A percentile compares a stretch with the other conserved stretches of the same genome.
Conservation (phyloP, 192 early-diverging fungal genomes). For the Diversispora eburnea region DNA sequence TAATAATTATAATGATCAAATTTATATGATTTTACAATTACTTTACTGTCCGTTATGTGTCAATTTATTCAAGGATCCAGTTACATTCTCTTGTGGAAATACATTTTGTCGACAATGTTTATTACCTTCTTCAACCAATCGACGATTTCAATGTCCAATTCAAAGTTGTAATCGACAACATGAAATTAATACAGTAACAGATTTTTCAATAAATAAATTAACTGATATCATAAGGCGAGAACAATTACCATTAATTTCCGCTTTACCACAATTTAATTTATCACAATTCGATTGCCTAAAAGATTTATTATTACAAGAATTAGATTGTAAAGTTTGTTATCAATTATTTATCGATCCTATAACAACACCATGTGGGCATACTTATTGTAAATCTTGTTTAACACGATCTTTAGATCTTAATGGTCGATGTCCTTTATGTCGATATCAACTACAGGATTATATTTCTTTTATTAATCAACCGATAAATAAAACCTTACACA, state of each 20-base stretch:
- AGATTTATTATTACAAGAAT: slow-evolving; percentile 33
- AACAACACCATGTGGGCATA: slow-evolving; percentile 65
- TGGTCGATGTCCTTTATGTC: slow-evolving; percentile 45
- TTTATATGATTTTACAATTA: not conserved
- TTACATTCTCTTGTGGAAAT: slow-evolving; percentile 24
- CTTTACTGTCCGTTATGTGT: slow-evolving; percentile 8
- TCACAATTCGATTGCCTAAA: too few species aligned
- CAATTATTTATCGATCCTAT: slow-evolving; percentile 52
- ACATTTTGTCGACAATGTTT: slow-evolving; percentile 15
- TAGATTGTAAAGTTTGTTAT: slow-evolving; percentile 63
- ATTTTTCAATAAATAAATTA: slow-evolving; percentile 5
- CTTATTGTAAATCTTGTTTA: slow-evolving; percentile 59
- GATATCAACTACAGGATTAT: slow-evolving; percentile 35
- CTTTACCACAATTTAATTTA: not conserved
- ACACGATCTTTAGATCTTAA: slow-evolving; percentile 54
- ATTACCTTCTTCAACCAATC: not conserved
- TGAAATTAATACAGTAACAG: not conserved
- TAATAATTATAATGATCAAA: too few species aligned
- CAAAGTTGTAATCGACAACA: not conserved
- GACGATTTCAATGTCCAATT: slow-evolving; percentile 7
- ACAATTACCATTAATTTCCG: not conserved
- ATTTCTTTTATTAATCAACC: slow-evolving; percentile 39
- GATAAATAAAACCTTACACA: slow-evolving; percentile 31
- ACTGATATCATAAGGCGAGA: slow-evolving; percentile 12
- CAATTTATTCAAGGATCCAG: not conserved